Conservation (phyloP, 1,139 yeast genomes). For the Pichia sp. region DNA sequence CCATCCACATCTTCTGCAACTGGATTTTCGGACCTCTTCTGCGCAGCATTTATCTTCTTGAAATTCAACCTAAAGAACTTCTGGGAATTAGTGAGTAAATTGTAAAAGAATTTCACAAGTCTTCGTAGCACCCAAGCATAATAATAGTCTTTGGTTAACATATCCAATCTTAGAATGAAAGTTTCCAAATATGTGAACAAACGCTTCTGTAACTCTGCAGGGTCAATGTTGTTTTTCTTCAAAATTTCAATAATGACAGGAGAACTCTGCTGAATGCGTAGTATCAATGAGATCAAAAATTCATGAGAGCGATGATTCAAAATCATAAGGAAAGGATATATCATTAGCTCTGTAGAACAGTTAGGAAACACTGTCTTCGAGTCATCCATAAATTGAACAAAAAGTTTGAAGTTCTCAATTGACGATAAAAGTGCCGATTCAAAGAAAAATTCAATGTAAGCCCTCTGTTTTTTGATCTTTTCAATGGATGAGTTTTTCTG, state of each 20-base stretch:
- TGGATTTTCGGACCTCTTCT: slow-evolving; percentile 1
- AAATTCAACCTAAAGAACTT: slow-evolving; percentile 26
- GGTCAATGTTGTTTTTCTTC: slow-evolving; percentile 26
- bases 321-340: slow-evolving; percentile 40
- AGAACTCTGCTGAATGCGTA: slow-evolving; percentile 33
- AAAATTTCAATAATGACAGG: slow-evolving; percentile 27
- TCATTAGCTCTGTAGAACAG: slow-evolving; percentile 33
- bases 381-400: slow-evolving; percentile 26
- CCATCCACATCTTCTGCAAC: not conserved
- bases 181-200: slow-evolving; percentile 27
- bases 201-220: slow-evolving; percentile 25
- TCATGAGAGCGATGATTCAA: slow-evolving; percentile 46
- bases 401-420: slow-evolving; percentile 29
- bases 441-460: slow-evolving; percentile 26
- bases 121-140: slow-evolving; percentile 31
- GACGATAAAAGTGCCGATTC: slow-evolving; percentile 28
- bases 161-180: slow-evolving; percentile 26
- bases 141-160: slow-evolving; percentile 26
- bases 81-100: slow-evolving; percentile 27
- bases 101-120: slow-evolving; percentile 28
- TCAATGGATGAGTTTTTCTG: slow-evolving; percentile 24
- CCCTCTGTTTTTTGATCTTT: slow-evolving; percentile 25
- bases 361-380: slow-evolving; percentile 21
- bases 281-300: slow-evolving; percentile 42
- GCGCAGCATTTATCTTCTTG: slow-evolving; percentile 19